Conservation (phyloP, 345 rosid species). For the Streptanthus diversifolius region DNA sequence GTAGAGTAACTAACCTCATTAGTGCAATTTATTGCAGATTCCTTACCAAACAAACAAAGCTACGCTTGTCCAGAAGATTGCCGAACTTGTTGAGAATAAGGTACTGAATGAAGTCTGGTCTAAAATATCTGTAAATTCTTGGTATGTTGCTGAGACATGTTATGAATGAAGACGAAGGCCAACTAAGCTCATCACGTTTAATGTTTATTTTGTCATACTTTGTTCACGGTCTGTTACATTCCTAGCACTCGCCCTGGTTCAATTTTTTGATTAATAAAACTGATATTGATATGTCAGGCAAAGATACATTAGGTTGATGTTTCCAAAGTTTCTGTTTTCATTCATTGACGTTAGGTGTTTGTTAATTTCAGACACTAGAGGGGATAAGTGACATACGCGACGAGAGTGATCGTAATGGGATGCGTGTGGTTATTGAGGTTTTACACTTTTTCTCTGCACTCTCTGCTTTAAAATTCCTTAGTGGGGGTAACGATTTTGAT, state of each 20-base stretch:
- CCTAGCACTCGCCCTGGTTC: background rate
- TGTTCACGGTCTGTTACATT: background rate
- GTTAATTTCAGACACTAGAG: conserved; percentile 61
- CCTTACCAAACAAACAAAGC: conserved; percentile 95
- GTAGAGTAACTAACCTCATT: conserved; percentile 18
- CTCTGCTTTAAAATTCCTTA: background rate
- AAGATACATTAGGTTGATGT: background rate
- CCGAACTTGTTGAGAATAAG: conserved; percentile 93
- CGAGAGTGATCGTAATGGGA: conserved; percentile 93
- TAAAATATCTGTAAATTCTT: background rate
- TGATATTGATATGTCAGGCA: background rate
- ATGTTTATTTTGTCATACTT: background rate
- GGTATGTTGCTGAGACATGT: background rate
- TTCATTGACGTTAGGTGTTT: conserved; percentile 12
- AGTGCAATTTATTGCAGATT: conserved; percentile 47
- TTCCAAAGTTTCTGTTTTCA: background rate
- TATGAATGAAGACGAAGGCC: background rate
- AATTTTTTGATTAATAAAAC: background rate
- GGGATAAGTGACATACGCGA: conserved; percentile 95
- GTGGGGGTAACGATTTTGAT: conserved; percentile 7
- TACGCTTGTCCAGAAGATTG: conserved; percentile 89
- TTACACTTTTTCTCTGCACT: conserved; percentile 4
- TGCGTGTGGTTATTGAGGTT: conserved; percentile 97
- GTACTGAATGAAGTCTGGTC: conserved; percentile 36
- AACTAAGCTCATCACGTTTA: background rate